These are phyloP conservation scores for Microbotryum intermedium DNA, from an alignment of 1,284 basidiomycete genomes.

Conservation along the genomic window DNA sequence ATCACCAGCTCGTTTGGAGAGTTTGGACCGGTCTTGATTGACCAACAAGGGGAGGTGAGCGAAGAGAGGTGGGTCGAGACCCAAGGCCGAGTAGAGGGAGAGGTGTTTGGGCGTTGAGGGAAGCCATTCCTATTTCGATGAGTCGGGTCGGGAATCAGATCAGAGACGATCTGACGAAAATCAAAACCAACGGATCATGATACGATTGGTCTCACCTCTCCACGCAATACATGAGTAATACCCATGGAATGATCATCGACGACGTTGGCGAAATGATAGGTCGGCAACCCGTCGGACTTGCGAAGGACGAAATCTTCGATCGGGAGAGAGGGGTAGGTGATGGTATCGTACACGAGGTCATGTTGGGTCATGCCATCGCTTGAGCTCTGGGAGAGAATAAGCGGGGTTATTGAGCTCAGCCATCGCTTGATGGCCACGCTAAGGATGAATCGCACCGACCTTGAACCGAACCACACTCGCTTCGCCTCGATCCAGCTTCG, in stretches of 20 bases:
- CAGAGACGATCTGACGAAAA: background rate
- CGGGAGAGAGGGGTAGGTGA: constrained; percentile 49
- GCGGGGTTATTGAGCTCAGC: constrained; percentile 34
- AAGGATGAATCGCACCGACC: constrained; percentile 46
- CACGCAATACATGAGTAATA: constrained; percentile 88
- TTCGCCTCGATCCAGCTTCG: constrained; percentile 64
- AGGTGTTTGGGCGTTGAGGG: constrained; percentile 89
- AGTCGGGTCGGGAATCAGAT: background rate
- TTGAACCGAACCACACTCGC: constrained; percentile 77
- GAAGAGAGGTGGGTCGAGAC: constrained; percentile 64
- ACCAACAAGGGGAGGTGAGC: constrained; percentile 85
- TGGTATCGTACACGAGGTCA: constrained; percentile 67
- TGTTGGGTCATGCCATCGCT: constrained; percentile 25
- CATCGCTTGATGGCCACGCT: background rate
- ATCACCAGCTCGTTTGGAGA: constrained; percentile 88
- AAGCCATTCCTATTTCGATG: constrained; percentile 74
- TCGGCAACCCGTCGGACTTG: constrained; percentile 88
- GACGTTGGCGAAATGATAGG: constrained; percentile 92
- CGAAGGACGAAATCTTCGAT: constrained; percentile 84
- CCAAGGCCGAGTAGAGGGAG: constrained; percentile 74
- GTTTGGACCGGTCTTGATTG: constrained; percentile 84
- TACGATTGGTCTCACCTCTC: constrained; percentile 55
- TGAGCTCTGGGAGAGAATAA: constrained; percentile 12
- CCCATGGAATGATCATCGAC: constrained; percentile 95
- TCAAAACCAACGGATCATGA: background rate